Evolutionary conservation across 2,329 filamentous ascomycete genomes (phyloP), one percentile per base, ranked within the genome.

Genomic region (Neonectria faginata): DNA sequence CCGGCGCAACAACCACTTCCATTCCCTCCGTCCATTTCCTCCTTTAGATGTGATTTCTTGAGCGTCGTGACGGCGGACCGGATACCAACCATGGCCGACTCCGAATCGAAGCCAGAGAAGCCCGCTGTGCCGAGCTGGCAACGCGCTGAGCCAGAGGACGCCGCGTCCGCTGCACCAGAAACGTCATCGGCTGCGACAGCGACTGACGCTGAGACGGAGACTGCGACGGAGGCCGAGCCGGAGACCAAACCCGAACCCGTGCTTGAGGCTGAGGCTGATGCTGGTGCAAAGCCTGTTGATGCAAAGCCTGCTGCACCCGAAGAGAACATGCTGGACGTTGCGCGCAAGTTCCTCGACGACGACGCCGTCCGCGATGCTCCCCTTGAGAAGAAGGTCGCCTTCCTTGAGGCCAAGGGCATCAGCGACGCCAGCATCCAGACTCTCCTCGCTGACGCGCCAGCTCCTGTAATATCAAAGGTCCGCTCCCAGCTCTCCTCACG

Each of bases 331-430:
- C 71, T 82, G 39, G 88, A 93, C 16, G 88, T 93, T 74, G 93
- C 94, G 29, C 85, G 86, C 47, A 87, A 84, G 57, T 97, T 97
- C 75, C 85, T 97, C 4, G 83, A 92, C 55, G 91, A 97, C 65
- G 88, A 92, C 8, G 83, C 85, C 20, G 92, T 97, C 62, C 88
- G 86, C 63, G 82, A 90, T 77, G 88, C 91, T 36, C 84, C 91
- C 0, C 84, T 85, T 48, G 90, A 92, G 60, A 90, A 89, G 78
- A 97, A 97, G 81, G 82, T 86, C 20, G 86, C 87, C 8, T 97
- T 97, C 71, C 81, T 97, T 1, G 85, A 89, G 73, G 88, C 87
- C 55, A 97, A 97, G 77, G 92, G 92, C 3, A 81, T 97, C 8
- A 81, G 80, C 3, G 81, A 86, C 5, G 83, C 85, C 33, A 89